Conservation (phyloP, 2,329 filamentous ascomycete species). For the Monilinia aucupariae region DNA sequence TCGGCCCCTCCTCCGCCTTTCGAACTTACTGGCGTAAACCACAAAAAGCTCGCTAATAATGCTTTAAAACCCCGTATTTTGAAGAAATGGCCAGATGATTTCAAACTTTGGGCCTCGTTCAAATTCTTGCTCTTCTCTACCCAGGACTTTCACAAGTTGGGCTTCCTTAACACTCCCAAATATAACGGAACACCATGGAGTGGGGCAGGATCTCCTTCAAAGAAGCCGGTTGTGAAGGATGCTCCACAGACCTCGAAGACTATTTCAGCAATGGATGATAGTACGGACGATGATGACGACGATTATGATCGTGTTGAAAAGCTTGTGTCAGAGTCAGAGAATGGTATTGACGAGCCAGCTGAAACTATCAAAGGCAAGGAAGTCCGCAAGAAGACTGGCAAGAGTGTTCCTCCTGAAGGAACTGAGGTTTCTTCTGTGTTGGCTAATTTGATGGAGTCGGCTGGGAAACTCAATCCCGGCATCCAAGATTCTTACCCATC, state of each 20-base stretch:
- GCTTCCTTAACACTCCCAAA: conserved; percentile 8
- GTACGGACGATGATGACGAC: neutral
- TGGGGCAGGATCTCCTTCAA: neutral
- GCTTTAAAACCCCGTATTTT: conserved; percentile 18
- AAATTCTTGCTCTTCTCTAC: conserved; percentile 22
- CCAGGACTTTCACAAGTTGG: conserved; percentile 17
- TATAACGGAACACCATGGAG: conserved; percentile 1
- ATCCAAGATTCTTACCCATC: neutral
- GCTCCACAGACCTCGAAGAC: neutral
- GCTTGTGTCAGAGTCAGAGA: neutral
- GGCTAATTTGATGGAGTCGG: neutral
- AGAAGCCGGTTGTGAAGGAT: neutral
- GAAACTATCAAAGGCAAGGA: neutral
- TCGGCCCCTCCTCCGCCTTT: conserved; percentile 20
- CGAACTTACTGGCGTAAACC: conserved; percentile 21
- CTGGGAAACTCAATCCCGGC: neutral
- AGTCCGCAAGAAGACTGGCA: neutral
- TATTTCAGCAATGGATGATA: neutral
- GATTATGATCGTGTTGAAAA: neutral
- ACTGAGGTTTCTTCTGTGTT: neutral
- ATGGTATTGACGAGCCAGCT: neutral
- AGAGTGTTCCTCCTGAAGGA: neutral
- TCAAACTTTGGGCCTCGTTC: conserved; percentile 23
- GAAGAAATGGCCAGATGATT: conserved; percentile 18
- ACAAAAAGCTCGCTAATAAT: neutral